Conservation (phyloP, 192 early-diverging fungal species). For the Backusella liffmaniae region DNA sequence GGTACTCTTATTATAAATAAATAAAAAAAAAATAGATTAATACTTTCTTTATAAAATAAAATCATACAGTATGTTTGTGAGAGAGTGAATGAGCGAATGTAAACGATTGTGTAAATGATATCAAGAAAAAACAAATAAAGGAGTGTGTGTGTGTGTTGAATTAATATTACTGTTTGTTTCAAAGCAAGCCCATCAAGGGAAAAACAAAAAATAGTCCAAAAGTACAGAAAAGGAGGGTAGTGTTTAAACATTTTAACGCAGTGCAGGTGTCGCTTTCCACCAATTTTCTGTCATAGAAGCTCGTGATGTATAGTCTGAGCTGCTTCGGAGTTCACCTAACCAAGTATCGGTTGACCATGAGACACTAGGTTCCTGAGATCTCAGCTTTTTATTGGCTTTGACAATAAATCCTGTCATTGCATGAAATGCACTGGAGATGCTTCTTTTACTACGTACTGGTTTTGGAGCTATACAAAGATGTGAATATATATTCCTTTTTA, state of each 20-base stretch:
- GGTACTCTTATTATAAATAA: not conserved
- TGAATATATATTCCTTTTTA: too few relatives aligned
- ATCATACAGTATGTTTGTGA: not conserved
- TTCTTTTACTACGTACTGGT: not conserved
- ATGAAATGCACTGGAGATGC: slow-evolving; percentile 2
- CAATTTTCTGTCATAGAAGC: not conserved
- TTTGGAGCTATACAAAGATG: not conserved
- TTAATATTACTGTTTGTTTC: not conserved
- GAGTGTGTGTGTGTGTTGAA: not conserved
- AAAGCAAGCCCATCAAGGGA: not conserved
- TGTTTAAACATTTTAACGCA: slow-evolving; percentile 1
- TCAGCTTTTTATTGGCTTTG: not conserved
- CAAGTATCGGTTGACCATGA: not conserved
- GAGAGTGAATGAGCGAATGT: not conserved
- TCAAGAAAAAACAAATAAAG: not conserved
- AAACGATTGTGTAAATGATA: not conserved
- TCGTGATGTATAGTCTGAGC: not conserved
- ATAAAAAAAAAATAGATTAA: not conserved
- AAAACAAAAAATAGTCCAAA: not conserved
- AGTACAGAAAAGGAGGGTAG: not conserved
- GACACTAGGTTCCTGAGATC: not conserved
- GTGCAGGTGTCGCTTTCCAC: not conserved
- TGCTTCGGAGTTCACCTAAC: not conserved
- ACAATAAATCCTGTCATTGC: slow-evolving; percentile 3
- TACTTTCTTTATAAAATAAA: not conserved